Base-by-base conservation (phyloP, 805 yeast species). In the Saturnispora ahearnii region DNA sequence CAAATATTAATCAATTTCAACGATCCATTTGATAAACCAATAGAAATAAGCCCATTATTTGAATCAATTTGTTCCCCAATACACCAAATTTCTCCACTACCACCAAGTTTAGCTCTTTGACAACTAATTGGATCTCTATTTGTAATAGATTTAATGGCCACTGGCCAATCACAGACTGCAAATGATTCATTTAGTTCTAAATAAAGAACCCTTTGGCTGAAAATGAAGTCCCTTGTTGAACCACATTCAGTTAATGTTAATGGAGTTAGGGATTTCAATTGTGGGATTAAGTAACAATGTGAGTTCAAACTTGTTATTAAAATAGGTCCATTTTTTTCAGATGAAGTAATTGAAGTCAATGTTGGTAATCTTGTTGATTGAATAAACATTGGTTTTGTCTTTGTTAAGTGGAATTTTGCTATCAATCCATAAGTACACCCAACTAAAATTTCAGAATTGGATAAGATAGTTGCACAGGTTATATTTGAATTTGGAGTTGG, bases 341-440 rank as follows among this genome's bases (percentile, higher is more conserved):
- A 31, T 31, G 45, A 55, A 3, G 57, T 49, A 13, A 64, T 36
- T 3, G 58, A 52, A 13, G 56, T 41, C 9, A 66, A 58, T 28
- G 59, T 52, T 5, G 60, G 55, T 11, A 58, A 28, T 22, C 54
- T 57, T 2, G 64, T 49, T 3, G 64, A 55, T 15, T 55, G 48
- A 13, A 65, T 49, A 47, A 53, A 65, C 12, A 54, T 38, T 2
- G 67, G 64, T 12, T 47, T 33, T 5, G 41, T 36, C 3, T 59
- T 56, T 11, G 41, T 40, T 8, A 63, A 55, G 42, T 62, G 57
- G 49, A 60, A 54, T 44, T 63, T 64, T 0, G 62, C 62, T 12
- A 66, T 49, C 21, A 52, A 56, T 5, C 70, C 70, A 34, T 55
- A 54, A 9, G 55, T 53, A 26, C 64, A 54, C 4, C 68, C 69